Conservation (phyloP, 1,284 basidiomycete species). For the Wolfiporia cocos region DNA sequence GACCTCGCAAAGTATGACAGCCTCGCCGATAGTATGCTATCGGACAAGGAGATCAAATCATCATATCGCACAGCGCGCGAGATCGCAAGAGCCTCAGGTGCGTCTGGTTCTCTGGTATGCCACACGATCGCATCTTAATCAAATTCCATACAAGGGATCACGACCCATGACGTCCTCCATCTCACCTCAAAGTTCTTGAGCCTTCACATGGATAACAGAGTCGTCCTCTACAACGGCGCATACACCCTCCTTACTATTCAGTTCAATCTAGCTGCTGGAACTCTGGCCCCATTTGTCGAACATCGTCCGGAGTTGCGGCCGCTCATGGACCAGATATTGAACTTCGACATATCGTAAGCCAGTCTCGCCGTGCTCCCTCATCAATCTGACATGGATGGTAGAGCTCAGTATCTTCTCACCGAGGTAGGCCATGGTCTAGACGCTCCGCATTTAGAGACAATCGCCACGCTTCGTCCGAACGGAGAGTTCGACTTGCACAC, state of each 20-base stretch:
- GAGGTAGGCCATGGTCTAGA: slow-evolving; percentile 36
- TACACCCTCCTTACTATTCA: slow-evolving; percentile 30
- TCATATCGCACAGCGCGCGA: too few relatives aligned
- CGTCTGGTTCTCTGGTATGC: too few relatives aligned
- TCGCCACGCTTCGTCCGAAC: slow-evolving; percentile 22
- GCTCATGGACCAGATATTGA: slow-evolving; percentile 23
- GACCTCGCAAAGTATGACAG: too few relatives aligned
- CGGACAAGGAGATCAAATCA: too few relatives aligned
- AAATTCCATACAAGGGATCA: slow-evolving; percentile 9
- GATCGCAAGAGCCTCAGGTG: too few relatives aligned
- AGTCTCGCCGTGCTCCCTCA: too few relatives aligned
- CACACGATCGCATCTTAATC: too few relatives aligned
- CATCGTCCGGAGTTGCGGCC: slow-evolving; percentile 20
- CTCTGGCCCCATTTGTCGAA: slow-evolving; percentile 22
- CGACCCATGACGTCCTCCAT: slow-evolving; percentile 19
- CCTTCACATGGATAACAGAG: slow-evolving; percentile 26
- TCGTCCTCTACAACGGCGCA: slow-evolving; percentile 25
- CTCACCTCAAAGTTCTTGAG: slow-evolving; percentile 27
- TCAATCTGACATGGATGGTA: slow-evolving; percentile 9
- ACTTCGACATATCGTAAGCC: slow-evolving; percentile 21
- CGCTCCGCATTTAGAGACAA: slow-evolving; percentile 29
- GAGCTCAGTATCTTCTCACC: slow-evolving; percentile 29
- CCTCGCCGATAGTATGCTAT: too few relatives aligned
- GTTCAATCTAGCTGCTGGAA: slow-evolving; percentile 31
- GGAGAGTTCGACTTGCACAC: slow-evolving; percentile 29